Evolutionary conservation across 2,329 filamentous ascomycete genomes (phyloP).

Genomic region (Thielaviopsis cerberus): DNA sequence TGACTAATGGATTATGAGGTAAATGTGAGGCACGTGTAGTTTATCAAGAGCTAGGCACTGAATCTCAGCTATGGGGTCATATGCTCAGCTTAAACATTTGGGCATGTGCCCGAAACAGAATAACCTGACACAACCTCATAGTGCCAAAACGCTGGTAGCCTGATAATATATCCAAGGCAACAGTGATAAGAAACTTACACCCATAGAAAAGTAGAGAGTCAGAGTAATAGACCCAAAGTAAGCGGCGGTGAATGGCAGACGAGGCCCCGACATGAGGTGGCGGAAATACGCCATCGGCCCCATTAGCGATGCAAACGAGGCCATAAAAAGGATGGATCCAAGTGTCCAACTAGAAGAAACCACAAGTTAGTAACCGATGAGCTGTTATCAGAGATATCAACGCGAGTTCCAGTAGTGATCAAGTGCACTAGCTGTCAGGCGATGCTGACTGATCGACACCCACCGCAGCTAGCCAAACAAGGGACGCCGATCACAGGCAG

Average conservation of each 20-base stretch:
- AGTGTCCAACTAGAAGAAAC: conserved; percentile 62
- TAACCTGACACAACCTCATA: background rate
- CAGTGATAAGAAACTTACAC: conserved; percentile 52
- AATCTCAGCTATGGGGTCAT: background rate
- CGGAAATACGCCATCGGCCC: conserved; percentile 66
- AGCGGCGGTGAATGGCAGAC: conserved; percentile 78
- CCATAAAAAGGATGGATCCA: conserved; percentile 74
- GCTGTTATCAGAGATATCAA: conserved; percentile 15
- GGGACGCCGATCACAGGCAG: background rate
- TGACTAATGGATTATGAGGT: conserved; percentile 12
- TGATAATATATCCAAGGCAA: no score
- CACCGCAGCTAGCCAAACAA: background rate
- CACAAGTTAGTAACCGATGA: conserved; percentile 11
- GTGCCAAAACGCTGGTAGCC: background rate
- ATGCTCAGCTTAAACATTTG: background rate
- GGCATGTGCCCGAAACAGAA: background rate
- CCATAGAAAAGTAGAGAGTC: conserved; percentile 80
- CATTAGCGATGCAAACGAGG: conserved; percentile 88
- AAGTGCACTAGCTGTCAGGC: background rate
- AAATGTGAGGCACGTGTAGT: no score
- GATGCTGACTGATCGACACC: background rate
- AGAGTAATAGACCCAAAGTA: conserved; percentile 87
- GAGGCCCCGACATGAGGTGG: conserved; percentile 67
- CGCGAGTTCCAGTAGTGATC: background rate
- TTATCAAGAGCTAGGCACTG: no score